phyloP scores from a whole-genome alignment of 1,284 basidiomycete genomes.

The Boletellus deceptivus region DNA sequence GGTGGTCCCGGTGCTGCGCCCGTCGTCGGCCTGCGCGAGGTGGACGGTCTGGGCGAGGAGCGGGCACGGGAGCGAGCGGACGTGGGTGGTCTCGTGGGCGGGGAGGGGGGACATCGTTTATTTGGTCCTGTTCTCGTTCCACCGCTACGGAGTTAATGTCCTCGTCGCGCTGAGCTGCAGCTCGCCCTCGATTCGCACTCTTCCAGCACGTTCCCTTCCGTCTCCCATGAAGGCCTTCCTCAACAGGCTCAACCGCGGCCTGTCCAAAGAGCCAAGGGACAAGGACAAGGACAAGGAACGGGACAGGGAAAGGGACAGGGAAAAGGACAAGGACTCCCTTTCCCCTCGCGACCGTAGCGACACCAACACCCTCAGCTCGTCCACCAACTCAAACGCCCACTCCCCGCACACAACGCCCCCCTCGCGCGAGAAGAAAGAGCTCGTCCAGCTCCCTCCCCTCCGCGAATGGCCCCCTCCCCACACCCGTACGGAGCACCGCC shows the following conservation, averaged over 20 bases:
- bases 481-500: conserved; percentile 14
- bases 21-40: conserved; percentile 57
- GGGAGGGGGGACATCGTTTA: conserved; percentile 33
- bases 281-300: conserved; percentile 50
- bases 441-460: conserved; percentile 58
- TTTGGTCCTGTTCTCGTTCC: not conserved
- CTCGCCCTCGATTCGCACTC: conserved; percentile 11
- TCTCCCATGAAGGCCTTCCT: conserved; percentile 73
- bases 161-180: conserved; percentile 16
- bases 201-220: conserved; percentile 5
- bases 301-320: conserved; percentile 36
- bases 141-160: conserved; percentile 21
- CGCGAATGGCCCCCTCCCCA: conserved; percentile 54
- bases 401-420: conserved; percentile 26
- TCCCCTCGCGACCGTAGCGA: conserved; percentile 32
- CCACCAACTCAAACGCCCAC: conserved; percentile 23
- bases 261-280: conserved; percentile 60
- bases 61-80: conserved; percentile 45
- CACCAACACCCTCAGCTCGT: conserved; percentile 33
- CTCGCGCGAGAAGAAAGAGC: conserved; percentile 54
- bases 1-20: conserved; percentile 76
- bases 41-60: conserved; percentile 45
- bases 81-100: conserved; percentile 69
- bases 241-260: conserved; percentile 67
- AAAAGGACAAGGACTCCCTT: conserved; percentile 33